Evolutionary conservation across 2,329 filamentous ascomycete genomes (phyloP), one percentile per base, ranked within the genome.

Genomic region (Epichloe gansuensis): DNA sequence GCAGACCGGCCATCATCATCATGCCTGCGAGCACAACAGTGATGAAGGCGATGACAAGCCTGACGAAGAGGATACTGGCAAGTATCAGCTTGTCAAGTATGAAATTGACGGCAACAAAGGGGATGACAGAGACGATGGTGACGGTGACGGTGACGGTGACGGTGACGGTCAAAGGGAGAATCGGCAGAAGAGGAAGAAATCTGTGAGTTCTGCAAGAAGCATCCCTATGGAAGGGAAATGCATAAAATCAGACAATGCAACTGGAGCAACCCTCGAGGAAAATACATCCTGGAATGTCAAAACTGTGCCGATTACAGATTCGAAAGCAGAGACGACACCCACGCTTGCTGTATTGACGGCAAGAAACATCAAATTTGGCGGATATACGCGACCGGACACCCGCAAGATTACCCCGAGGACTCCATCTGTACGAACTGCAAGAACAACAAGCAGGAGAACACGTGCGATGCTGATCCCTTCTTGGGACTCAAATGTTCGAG

Each of bases 281-380:
- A 52, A 7, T 55, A 52, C 46, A 41, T 48, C 17, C n/a, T 61
- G 5, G 62, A 63, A 38, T 64, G 62, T 52, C 53, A 51, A 38
- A 63, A 60, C 55, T 64, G 62, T 48, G 56, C 62, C 43, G 57
- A 64, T 50, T 34, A 60, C 41, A 55, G 61, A n/a, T 45, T 44
- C 42, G 44, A 46, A 13, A 31, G 15, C 6, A 15, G 23, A 37
- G 12, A 31, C 15, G 15, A 9, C 39, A 17, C 49, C 0, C 55
- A 58, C 47, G 43, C 7, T 5, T 63, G 61, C 54, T 31, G 50
- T 13, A 42, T 58, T 1, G 45, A 34, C 5, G 34, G 51, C 3
- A 48, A 50, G 23, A 35, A 21, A 1, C 47, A 21, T 21, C 17
- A 55, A 3, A 41, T 55, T 5, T 59, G 45, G 28, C 54, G 55